phyloP scores from a whole-genome alignment of 345 rosid species.

The Melastoma malabathricum region DNA sequence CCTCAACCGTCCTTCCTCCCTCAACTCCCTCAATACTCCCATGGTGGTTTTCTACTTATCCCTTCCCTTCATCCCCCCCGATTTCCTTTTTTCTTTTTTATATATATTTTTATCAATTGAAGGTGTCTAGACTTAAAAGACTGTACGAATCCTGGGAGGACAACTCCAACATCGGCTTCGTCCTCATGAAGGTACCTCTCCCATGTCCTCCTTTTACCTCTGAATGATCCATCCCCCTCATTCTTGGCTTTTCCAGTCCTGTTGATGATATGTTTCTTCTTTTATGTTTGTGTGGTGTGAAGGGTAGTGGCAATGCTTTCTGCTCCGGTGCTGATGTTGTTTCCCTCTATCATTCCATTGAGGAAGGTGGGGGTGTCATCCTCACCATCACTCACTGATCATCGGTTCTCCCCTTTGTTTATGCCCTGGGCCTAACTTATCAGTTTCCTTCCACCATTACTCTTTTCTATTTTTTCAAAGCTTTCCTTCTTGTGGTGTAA shows the following conservation, averaged over 20 bases:
- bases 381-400: too few species aligned
- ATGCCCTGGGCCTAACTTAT: too few species aligned
- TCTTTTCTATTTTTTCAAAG: too few species aligned
- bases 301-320: too few species aligned
- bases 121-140: slow-evolving; percentile 64
- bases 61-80: neutral
- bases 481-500: neutral
- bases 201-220: neutral
- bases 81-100: neutral
- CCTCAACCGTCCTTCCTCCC: slow-evolving; percentile 58
- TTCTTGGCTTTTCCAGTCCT: neutral
- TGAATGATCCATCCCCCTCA: neutral
- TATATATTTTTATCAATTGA: slow-evolving; percentile 4
- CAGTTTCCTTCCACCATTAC: too few species aligned
- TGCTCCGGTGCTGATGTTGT: too few species aligned
- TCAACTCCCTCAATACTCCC: slow-evolving; percentile 59
- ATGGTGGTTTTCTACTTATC: slow-evolving; percentile 34
- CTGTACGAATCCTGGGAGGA: slow-evolving; percentile 94
- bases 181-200: slow-evolving; percentile 61
- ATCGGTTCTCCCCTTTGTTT: too few species aligned
- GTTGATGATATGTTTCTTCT: too few species aligned
- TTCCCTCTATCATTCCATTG: too few species aligned
- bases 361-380: too few species aligned
- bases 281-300: too few species aligned
- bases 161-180: slow-evolving; percentile 72